Percentiles rank a stretch among this genome's conserved stretches.
Evolutionary conservation across 2,329 filamentous ascomycete species (phyloP).

Genomic region (Penicillium sp.): DNA sequence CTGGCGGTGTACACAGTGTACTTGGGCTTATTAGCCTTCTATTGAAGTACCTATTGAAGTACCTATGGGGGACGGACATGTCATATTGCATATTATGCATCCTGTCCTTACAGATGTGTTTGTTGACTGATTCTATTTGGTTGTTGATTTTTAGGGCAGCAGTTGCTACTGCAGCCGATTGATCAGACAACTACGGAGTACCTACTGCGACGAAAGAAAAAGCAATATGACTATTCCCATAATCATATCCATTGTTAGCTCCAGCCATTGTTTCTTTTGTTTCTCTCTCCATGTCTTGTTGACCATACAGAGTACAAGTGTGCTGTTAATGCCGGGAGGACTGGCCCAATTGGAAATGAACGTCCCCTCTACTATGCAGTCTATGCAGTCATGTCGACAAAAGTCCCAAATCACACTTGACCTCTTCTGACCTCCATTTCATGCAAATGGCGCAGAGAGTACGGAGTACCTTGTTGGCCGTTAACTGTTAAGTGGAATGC

Average conservation of each 20-base stretch:
- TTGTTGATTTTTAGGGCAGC: too few species aligned
- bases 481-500: background rate
- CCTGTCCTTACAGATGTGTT: conserved; percentile 6
- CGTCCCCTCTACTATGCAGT: background rate
- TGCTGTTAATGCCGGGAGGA: background rate
- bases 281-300: background rate
- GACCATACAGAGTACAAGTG: background rate
- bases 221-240: background rate
- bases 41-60: conserved; percentile 4
- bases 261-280: background rate
- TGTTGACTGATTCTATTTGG: background rate
- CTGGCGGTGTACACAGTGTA: conserved; percentile 19
- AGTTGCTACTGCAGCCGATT: background rate
- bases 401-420: background rate
- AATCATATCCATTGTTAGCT: background rate
- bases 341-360: conserved; percentile 1
- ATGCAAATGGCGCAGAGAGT: background rate
- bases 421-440: background rate
- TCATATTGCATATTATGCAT: conserved; percentile 10
- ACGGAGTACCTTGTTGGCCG: background rate
- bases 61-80: background rate
- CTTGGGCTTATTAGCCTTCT: conserved; percentile 5
- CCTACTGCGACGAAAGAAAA: background rate
- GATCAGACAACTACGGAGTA: too few species aligned
- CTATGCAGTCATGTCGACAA: background rate